Evolutionary conservation across 1,139 yeast species (phyloP).

Genomic region (Zygosaccharomyces sapae): DNA sequence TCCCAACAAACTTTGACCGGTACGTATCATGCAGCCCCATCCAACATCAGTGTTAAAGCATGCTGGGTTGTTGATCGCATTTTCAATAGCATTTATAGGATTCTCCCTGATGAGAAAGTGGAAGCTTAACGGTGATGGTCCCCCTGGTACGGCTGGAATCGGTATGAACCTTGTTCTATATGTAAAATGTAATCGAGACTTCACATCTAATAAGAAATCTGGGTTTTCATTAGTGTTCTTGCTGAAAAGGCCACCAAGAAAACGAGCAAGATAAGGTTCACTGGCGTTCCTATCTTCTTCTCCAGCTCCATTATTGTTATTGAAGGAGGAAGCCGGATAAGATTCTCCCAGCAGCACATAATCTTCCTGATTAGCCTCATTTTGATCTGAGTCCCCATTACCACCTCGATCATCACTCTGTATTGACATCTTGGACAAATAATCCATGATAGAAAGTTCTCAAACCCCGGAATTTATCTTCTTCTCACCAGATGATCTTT

Average conservation of each 20-base stretch:
- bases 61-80: slow-evolving; percentile 36
- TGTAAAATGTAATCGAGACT: slow-evolving; percentile 64
- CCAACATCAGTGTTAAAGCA: slow-evolving; percentile 89
- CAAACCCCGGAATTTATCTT: neutral
- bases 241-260: slow-evolving; percentile 21
- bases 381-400: neutral
- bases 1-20: slow-evolving; percentile 86
- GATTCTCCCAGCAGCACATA: slow-evolving; percentile 15
- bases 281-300: slow-evolving; percentile 9
- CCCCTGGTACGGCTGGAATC: slow-evolving; percentile 56
- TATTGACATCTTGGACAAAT: slow-evolving; percentile 41
- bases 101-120: slow-evolving; percentile 46
- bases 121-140: slow-evolving; percentile 72
- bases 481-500: neutral
- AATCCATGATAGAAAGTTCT: slow-evolving; percentile 17
- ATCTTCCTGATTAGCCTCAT: slow-evolving; percentile 4
- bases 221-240: slow-evolving; percentile 15
- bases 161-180: slow-evolving; percentile 79
- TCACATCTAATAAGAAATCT: slow-evolving; percentile 51
- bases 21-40: slow-evolving; percentile 99
- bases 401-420: slow-evolving; percentile 10
- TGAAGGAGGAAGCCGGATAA: slow-evolving; percentile 11
- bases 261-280: slow-evolving; percentile 9
- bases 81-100: slow-evolving; percentile 31
- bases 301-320: neutral